These are phyloP conservation scores for Caryopteris hybrid DNA, from an alignment of 305 asterid genomes.

Conservation along the genomic window DNA sequence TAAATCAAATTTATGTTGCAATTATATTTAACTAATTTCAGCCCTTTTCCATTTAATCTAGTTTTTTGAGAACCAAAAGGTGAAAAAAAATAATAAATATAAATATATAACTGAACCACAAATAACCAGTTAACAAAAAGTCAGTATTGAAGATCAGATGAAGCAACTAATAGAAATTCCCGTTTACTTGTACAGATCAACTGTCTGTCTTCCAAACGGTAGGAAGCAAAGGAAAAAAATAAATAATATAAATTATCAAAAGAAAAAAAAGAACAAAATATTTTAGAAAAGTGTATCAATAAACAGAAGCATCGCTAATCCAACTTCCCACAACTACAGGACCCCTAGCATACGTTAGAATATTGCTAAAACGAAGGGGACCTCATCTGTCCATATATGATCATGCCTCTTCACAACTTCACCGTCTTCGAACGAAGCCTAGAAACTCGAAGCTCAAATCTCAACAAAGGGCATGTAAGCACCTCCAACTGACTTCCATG, in stretches of 20 bases:
- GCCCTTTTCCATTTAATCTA: too few relatives aligned
- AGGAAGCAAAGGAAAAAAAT: not conserved
- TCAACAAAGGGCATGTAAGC: constrained; percentile 15
- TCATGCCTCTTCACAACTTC: constrained; percentile 31
- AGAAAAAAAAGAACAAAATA: not conserved
- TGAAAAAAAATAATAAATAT: too few relatives aligned
- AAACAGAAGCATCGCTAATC: constrained; percentile 32
- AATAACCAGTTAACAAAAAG: too few relatives aligned
- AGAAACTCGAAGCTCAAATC: constrained; percentile 9
- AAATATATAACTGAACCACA: too few relatives aligned
- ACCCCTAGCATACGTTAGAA: constrained; percentile 29
- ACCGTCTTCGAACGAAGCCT: not conserved
- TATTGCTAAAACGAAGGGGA: constrained; percentile 18
- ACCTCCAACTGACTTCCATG: constrained; percentile 10
- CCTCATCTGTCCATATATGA: constrained; percentile 20
- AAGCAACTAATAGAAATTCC: not conserved
- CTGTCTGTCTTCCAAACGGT: constrained; percentile 9
- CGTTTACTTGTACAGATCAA: constrained; percentile 13
- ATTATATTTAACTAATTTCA: too few relatives aligned
- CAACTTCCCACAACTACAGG: constrained; percentile 29
- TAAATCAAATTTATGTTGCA: too few relatives aligned
- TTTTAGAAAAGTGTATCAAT: constrained; percentile 17
- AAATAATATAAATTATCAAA: not conserved
- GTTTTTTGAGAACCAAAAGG: too few relatives aligned
- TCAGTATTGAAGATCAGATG: not conserved